Percentiles rank a stretch among this genome's conserved stretches.
These are phyloP conservation scores for Peronospora tabacina DNA, from an alignment of 352 stramenopile species.

Conservation along the genomic window DNA sequence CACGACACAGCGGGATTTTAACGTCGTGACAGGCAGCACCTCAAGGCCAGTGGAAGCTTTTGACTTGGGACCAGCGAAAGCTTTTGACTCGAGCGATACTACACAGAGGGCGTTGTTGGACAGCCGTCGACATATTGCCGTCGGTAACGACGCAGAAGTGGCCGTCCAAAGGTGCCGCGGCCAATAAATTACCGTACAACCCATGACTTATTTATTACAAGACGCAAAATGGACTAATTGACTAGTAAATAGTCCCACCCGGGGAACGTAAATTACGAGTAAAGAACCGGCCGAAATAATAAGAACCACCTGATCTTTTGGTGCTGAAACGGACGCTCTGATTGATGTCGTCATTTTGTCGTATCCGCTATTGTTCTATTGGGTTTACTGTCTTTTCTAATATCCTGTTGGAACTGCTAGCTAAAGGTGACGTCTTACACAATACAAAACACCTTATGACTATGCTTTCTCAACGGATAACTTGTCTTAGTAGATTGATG, in stretches of 20 bases:
- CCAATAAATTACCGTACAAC: slow-evolving; percentile 39
- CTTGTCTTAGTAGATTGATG: too few relatives aligned
- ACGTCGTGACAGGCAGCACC: slow-evolving; percentile 5
- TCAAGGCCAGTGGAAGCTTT: slow-evolving; percentile 8
- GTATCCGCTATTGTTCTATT: too few relatives aligned
- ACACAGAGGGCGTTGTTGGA: slow-evolving; percentile 26
- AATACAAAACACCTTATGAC: too few relatives aligned
- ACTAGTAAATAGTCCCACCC: background rate
- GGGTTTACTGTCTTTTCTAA: too few relatives aligned
- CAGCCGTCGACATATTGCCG: slow-evolving; percentile 19
- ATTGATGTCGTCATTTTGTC: too few relatives aligned
- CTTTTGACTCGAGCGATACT: slow-evolving; percentile 16
- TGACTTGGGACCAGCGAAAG: slow-evolving; percentile 1
- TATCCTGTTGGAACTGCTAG: too few relatives aligned
- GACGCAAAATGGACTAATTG: too few relatives aligned
- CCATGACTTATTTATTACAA: too few relatives aligned
- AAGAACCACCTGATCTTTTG: too few relatives aligned
- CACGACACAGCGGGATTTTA: slow-evolving; percentile 14
- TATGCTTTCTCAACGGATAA: too few relatives aligned
- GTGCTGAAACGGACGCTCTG: too few relatives aligned
- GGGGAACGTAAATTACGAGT: background rate
- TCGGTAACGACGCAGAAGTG: background rate
- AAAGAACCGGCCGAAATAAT: background rate
- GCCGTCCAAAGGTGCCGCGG: slow-evolving; percentile 25
- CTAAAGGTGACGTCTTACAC: too few relatives aligned